Conservation (phyloP, 257 asterid species). For the Forsythia viridissima region DNA sequence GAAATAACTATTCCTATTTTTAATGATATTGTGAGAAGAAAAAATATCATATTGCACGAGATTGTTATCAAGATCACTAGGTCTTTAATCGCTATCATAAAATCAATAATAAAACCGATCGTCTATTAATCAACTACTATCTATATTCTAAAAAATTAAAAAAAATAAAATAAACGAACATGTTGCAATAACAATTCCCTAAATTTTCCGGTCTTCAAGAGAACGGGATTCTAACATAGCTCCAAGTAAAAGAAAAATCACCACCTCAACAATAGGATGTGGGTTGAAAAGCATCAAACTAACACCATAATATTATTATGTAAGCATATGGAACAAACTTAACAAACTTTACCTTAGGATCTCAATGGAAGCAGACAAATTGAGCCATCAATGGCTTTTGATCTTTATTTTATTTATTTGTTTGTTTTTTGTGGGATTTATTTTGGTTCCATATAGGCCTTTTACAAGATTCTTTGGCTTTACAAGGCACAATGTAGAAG, state of each 20-base stretch:
- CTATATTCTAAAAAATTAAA: too few species aligned
- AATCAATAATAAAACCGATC: too few species aligned
- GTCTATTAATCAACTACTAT: too few species aligned
- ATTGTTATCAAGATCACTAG: too few species aligned
- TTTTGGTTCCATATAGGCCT: background rate
- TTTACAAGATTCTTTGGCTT: background rate
- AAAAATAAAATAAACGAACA: background rate
- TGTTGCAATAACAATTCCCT: background rate
- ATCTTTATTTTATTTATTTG: background rate
- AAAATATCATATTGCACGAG: too few species aligned
- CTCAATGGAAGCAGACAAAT: slow-evolving; percentile 25
- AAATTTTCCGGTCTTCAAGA: background rate
- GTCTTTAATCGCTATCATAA: too few species aligned
- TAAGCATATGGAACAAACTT: background rate
- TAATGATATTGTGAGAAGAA: too few species aligned
- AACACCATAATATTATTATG: background rate
- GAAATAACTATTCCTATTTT: too few species aligned
- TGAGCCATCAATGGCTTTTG: slow-evolving; percentile 34
- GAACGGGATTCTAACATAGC: slow-evolving; percentile 10
- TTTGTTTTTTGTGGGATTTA: background rate
- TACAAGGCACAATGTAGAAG: slow-evolving; percentile 13
- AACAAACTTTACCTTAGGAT: background rate
- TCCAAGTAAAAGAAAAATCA: background rate
- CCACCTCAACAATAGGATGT: background rate
- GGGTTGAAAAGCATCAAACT: background rate